Base-by-base conservation (phyloP, 129 eudicot genomes). In the Tanacetum coccineum region DNA sequence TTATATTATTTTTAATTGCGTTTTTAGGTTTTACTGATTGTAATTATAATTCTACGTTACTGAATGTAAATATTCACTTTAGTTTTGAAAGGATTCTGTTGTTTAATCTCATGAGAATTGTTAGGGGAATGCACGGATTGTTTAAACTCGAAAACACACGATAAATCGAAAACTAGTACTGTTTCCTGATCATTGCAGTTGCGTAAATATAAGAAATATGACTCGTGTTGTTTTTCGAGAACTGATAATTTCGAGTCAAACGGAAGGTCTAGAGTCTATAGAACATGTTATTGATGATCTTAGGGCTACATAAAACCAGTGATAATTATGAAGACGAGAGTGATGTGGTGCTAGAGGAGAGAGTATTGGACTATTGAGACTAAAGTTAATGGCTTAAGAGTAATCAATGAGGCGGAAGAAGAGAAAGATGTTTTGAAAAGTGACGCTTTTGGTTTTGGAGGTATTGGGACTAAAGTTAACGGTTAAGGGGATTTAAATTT, bases 31-130 rank as follows among this genome's bases (percentile, higher is more conserved):
- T 46, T 61, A 15, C 67, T 67, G 50, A 67, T 79, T 83, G 70
- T 81, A 76, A 81, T 58, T n/a, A 47, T 74, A 40, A 9, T 30
- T 61, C 26, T 25, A 59, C 57, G 74, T 26, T 17, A 39, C 51
- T 42, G 50, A 17, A 12, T 70, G 79, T 81, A 60, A 72, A 71
- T 61, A 70, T 75, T 59, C 48, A 70, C 70, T 64, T 70, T 66
- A 66, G 15, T 47, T 56, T 73, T 32, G 52, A 22, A 67, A 59
- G 71, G 78, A 72, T 30, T 54, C 77, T 80, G 82, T 70, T 83
- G 66, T 62, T 69, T 48, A 76, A 40, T 81, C 76, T 88, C 92
- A 88, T 85, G 96, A 88, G 89, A 88, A 78, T 88, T 85, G 76
- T 36, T 62, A 83, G 96, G 96, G 96, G 96, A n/a, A n/a, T n/a